Conservation (phyloP, 345 rosid species). For the Erysimum cheiranthoides region DNA sequence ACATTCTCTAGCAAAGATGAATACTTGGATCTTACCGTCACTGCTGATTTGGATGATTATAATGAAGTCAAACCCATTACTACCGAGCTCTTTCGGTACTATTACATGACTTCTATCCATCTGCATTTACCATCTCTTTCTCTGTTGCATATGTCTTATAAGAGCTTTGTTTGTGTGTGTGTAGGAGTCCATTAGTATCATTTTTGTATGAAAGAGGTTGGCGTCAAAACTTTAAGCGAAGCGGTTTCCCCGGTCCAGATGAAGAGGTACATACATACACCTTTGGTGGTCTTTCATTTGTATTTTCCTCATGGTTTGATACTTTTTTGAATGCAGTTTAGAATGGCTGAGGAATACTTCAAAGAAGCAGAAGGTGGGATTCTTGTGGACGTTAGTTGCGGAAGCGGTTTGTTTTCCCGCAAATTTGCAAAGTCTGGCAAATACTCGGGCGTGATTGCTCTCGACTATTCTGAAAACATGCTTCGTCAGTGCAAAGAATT, state of each 20-base stretch:
- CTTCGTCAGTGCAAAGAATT: slow-evolving; percentile 89
- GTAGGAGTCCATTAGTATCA: slow-evolving; percentile 92
- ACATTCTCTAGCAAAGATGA: slow-evolving; percentile 86
- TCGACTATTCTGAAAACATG: slow-evolving; percentile 97
- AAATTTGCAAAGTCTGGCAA: slow-evolving; percentile 77
- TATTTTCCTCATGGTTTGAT: slow-evolving; percentile 4
- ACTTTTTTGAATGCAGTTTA: slow-evolving; percentile 63
- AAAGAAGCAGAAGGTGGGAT: slow-evolving; percentile 78
- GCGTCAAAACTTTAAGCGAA: slow-evolving; percentile 78
- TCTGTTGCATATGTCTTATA: background rate
- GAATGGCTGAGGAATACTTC: slow-evolving; percentile 92
- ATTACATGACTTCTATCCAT: background rate
- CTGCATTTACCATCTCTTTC: background rate
- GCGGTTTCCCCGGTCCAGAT: slow-evolving; percentile 96
- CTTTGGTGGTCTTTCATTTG: slow-evolving; percentile 1
- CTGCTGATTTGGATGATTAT: slow-evolving; percentile 69
- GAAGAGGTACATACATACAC: slow-evolving; percentile 63
- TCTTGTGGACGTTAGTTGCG: slow-evolving; percentile 93
- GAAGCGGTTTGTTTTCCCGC: slow-evolving; percentile 92
- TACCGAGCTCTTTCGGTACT: slow-evolving; percentile 85
- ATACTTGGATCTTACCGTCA: slow-evolving; percentile 81
- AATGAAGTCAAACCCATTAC: slow-evolving; percentile 70
- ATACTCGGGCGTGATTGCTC: slow-evolving; percentile 86
- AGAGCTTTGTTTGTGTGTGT: slow-evolving; percentile 3
- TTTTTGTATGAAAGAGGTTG: slow-evolving; percentile 95